A percentile compares a stretch with the other conserved stretches of the same genome.
Conservation (phyloP, 1,284 basidiomycete species). For the Phylloporus sp. region DNA sequence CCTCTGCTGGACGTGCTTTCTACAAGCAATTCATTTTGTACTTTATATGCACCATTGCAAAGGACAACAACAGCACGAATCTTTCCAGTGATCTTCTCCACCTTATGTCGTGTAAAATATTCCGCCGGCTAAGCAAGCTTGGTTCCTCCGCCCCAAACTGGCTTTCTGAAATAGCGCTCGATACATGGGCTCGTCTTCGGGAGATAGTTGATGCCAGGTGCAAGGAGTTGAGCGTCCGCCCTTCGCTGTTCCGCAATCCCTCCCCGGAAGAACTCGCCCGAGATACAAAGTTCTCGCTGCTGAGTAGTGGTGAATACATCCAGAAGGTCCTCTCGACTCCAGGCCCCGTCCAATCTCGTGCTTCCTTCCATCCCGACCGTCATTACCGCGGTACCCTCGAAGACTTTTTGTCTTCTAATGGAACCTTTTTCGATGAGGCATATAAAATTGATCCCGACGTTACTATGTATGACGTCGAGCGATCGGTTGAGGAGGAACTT, state of each 20-base stretch:
- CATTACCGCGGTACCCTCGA: not conserved
- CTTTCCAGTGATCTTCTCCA: no score
- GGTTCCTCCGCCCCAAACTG: not conserved
- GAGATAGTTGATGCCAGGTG: not conserved
- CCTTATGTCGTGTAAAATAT: no score
- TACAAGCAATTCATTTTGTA: no score
- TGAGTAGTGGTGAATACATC: not conserved
- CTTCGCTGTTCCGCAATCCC: not conserved
- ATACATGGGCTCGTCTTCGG: not conserved
- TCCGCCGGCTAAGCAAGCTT: not conserved
- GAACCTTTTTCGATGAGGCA: not conserved
- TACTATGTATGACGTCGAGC: not conserved
- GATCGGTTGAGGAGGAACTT: not conserved
- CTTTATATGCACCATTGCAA: no score
- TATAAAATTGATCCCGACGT: not conserved
- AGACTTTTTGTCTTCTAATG: not conserved
- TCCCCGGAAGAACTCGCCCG: not conserved
- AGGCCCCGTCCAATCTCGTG: not conserved
- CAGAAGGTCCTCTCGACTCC: not conserved
- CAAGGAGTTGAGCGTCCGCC: not conserved
- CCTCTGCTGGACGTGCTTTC: no score
- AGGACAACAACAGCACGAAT: no score
- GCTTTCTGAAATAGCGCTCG: not conserved
- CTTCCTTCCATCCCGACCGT: not conserved
- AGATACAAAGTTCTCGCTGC: not conserved